Percentiles rank a stretch among this genome's conserved stretches.
These are phyloP conservation scores for Hymenoscyphus scutula DNA, from an alignment of 2,329 filamentous ascomycete species.

Conservation along the genomic window DNA sequence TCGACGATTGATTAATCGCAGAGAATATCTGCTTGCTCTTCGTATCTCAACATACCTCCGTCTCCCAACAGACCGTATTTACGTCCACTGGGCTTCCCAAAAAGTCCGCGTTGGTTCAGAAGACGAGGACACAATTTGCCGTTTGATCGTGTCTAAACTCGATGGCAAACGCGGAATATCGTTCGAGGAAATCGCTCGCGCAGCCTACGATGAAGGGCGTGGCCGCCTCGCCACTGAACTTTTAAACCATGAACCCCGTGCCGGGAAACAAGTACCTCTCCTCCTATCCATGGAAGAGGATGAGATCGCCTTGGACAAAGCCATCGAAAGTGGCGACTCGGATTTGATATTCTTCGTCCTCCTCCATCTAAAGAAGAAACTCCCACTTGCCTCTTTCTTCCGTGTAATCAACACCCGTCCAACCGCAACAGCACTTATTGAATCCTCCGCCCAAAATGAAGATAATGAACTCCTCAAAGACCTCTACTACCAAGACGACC, in stretches of 20 bases:
- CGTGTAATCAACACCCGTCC: constrained; percentile 83
- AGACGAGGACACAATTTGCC: constrained; percentile 84
- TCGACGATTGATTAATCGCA: constrained; percentile 78
- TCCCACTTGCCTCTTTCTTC: constrained; percentile 90
- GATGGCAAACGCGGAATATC: constrained; percentile 89
- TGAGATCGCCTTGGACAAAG: constrained; percentile 91
- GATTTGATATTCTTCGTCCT: constrained; percentile 91
- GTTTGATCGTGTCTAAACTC: constrained; percentile 80
- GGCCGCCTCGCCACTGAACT: constrained; percentile 85
- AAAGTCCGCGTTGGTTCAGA: constrained; percentile 85
- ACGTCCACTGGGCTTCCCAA: constrained; percentile 94
- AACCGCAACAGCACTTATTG: constrained; percentile 83
- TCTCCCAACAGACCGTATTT: constrained; percentile 83
- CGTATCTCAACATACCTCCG: constrained; percentile 84
- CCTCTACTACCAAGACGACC: constrained; percentile 95
- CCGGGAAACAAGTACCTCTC: constrained; percentile 92
- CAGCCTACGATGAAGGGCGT: constrained; percentile 92
- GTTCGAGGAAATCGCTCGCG: constrained; percentile 88
- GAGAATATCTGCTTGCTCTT: constrained; percentile 87
- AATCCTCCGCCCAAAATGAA: constrained; percentile 74
- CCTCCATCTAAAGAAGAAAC: constrained; percentile 81
- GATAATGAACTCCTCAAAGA: constrained; percentile 86
- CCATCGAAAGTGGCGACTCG: constrained; percentile 91
- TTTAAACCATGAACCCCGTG: constrained; percentile 88
- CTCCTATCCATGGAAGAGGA: constrained; percentile 95